These are phyloP conservation scores for Phaeosphaeria sp. DNA, from an alignment of 2,329 filamentous ascomycete genomes.

Conservation along the genomic window DNA sequence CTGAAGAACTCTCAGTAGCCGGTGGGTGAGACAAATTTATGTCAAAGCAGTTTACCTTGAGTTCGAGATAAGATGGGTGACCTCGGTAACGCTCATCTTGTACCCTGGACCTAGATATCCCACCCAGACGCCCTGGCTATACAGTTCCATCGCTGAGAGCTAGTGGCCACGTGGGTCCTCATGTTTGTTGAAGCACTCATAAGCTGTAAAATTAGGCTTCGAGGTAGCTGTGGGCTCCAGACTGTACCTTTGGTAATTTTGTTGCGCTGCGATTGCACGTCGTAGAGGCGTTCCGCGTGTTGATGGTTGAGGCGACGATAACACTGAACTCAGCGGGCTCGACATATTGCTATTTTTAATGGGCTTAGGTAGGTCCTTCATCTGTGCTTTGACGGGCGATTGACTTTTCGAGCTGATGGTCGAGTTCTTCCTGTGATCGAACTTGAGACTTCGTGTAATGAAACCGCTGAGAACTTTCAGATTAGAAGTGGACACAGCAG, in stretches of 20 bases:
- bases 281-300: background rate
- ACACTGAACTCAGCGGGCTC: too few species aligned
- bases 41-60: constrained; percentile 15
- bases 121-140: constrained; percentile 26
- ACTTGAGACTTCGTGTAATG: background rate
- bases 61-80: constrained; percentile 17
- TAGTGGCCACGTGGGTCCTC: constrained; percentile 15
- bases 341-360: background rate
- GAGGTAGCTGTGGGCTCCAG: background rate
- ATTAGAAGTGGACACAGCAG: constrained; percentile 4
- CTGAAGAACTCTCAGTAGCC: background rate
- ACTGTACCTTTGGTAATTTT: background rate
- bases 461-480: constrained; percentile 2
- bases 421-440: background rate
- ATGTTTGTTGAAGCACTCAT: constrained; percentile 19
- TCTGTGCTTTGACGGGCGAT: too few species aligned
- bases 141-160: constrained; percentile 18
- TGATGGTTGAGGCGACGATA: background rate
- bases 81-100: constrained; percentile 15
- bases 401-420: background rate
- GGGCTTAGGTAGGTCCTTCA: too few species aligned
- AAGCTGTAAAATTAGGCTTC: background rate
- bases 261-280: background rate
- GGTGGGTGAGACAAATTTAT: constrained; percentile 16
- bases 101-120: constrained; percentile 24